phyloP scores from a whole-genome alignment of 2,329 filamentous ascomycete genomes.

The Fusarium pseudograminearum region DNA sequence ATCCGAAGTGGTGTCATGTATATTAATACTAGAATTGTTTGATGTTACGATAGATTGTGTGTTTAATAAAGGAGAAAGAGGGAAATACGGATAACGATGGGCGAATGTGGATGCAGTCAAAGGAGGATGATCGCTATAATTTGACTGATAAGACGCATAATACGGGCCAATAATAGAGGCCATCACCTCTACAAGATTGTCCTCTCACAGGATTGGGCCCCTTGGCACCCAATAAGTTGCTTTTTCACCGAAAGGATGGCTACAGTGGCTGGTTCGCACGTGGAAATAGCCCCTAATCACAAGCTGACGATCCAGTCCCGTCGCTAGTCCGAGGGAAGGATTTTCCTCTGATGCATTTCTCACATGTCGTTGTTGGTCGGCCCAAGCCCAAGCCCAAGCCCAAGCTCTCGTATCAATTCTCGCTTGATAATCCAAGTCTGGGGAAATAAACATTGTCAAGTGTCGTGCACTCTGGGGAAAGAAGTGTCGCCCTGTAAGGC shows the following conservation, averaged over 20 bases:
- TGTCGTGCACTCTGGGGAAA: conserved; percentile 35
- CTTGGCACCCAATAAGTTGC: not conserved
- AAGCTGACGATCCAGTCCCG: conserved; percentile 40
- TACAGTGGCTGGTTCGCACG: conserved; percentile 18
- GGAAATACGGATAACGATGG: not conserved
- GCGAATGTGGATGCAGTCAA: not conserved
- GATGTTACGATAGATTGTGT: not conserved
- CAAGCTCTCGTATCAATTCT: conserved; percentile 5
- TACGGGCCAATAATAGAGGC: not conserved
- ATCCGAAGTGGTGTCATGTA: conserved; percentile 9
- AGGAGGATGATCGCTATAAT: not conserved
- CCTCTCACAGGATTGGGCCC: not conserved
- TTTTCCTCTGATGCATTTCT: not conserved
- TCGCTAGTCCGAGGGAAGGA: conserved; percentile 7
- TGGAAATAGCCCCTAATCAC: conserved; percentile 36
- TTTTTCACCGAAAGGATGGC: not conserved
- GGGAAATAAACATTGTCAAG: conserved; percentile 21
- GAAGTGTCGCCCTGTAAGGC: conserved; percentile 21
- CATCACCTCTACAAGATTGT: not conserved
- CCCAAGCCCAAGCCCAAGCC: no score
- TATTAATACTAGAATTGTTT: not conserved
- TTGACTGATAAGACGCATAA: not conserved
- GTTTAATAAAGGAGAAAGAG: not conserved
- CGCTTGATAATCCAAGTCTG: conserved; percentile 10
- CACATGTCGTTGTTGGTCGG: not conserved